Percentiles rank a stretch among this genome's conserved stretches.
Evolutionary conservation across 257 asterid species (phyloP).

Genomic region (Lantana camara): DNA sequence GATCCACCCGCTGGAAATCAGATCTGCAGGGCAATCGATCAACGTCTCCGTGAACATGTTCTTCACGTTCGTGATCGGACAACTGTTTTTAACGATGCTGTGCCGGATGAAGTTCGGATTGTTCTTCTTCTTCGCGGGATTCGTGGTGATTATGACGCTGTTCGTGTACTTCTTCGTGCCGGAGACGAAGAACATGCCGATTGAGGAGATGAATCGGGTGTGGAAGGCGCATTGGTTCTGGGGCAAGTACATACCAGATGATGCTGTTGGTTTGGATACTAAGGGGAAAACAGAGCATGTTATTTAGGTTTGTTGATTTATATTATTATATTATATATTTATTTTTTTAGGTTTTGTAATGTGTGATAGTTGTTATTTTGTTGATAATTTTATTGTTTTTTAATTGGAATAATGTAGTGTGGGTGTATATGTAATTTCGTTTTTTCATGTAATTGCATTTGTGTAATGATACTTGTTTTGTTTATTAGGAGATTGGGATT

Average conservation of each 20-base stretch:
- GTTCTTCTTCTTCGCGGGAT: constrained; percentile 50
- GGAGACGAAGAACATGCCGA: constrained; percentile 52
- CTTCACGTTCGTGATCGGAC: constrained; percentile 53
- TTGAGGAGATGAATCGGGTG: constrained; percentile 53
- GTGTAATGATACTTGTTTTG: too few relatives aligned
- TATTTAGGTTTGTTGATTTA: too few relatives aligned
- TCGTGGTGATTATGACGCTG: constrained; percentile 43
- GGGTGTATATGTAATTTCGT: too few relatives aligned
- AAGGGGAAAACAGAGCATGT: too few relatives aligned
- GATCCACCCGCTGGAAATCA: constrained; percentile 55
- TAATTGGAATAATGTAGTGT: too few relatives aligned
- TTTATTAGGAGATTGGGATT: too few relatives aligned
- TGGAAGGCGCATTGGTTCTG: constrained; percentile 64
- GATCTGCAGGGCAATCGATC: constrained; percentile 55
- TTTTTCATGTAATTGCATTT: too few relatives aligned
- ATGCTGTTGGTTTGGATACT: constrained; percentile 45
- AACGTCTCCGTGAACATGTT: constrained; percentile 51
- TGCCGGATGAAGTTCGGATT: constrained; percentile 49
- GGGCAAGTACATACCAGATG: constrained; percentile 48
- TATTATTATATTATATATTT: too few relatives aligned
- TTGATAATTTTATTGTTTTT: too few relatives aligned
- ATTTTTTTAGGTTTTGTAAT: too few relatives aligned
- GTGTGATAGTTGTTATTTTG: too few relatives aligned
- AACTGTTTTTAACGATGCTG: constrained; percentile 44
- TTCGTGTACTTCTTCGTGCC: constrained; percentile 48